phyloP scores from a whole-genome alignment of 352 stramenopile genomes.

The Phytophthora pisi region DNA sequence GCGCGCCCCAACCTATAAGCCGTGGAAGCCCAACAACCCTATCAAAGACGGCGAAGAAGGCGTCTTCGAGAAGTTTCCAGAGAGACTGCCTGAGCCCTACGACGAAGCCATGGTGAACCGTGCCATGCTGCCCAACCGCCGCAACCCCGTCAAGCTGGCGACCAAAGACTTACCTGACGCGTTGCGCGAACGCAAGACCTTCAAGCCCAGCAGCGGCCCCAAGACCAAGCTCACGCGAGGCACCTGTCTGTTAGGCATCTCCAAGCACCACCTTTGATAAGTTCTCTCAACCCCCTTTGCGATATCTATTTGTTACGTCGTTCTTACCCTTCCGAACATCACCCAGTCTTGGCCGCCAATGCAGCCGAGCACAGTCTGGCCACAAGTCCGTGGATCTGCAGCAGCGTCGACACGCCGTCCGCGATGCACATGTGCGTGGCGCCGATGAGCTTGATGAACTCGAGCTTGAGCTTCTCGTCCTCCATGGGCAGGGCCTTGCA shows the following conservation, averaged over 20 bases:
- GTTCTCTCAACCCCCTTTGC: conserved; percentile 13
- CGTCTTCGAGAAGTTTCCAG: conserved; percentile 75
- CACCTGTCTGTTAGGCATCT: conserved; percentile 78
- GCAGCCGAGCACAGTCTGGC: conserved; percentile 69
- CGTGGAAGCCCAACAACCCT: conserved; percentile 72
- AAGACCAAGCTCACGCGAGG: conserved; percentile 80
- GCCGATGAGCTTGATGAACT: conserved; percentile 92
- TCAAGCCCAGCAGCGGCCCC: conserved; percentile 62
- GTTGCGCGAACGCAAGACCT: conserved; percentile 73
- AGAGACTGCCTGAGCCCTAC: conserved; percentile 68
- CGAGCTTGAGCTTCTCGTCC: conserved; percentile 83
- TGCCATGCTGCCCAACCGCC: conserved; percentile 71
- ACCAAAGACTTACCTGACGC: conserved; percentile 61
- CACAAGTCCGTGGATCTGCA: conserved; percentile 96
- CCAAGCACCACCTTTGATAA: conserved; percentile 74
- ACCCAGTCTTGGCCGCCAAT: conserved; percentile 28
- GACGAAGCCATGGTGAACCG: conserved; percentile 75
- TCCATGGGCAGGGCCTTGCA: conserved; percentile 87
- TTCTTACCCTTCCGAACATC: conserved; percentile 11
- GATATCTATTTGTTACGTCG: conserved; percentile 30
- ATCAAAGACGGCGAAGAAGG: conserved; percentile 69
- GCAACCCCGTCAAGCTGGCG: conserved; percentile 73
- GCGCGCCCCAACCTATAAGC: conserved; percentile 58
- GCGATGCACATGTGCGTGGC: conserved; percentile 95
- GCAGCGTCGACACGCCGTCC: conserved; percentile 89